Conservation (phyloP, 2,329 filamentous ascomycete species). For the Graphium sp. region DNA sequence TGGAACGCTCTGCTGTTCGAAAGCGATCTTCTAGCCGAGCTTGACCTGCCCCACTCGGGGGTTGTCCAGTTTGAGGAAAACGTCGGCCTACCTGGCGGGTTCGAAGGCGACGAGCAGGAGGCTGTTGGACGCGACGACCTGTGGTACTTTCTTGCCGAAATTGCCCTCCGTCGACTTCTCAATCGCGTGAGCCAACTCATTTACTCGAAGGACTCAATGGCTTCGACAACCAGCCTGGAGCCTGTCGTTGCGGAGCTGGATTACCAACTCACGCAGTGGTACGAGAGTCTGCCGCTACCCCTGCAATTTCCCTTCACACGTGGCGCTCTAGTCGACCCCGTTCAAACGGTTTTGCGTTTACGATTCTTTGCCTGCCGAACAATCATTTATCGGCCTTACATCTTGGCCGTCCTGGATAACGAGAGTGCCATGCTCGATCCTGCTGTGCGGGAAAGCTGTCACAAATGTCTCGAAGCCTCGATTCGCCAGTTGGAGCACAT, state of each 20-base stretch:
- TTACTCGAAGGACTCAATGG: constrained; percentile 56
- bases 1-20: constrained; percentile 75
- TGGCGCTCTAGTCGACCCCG: constrained; percentile 49
- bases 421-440: constrained; percentile 56
- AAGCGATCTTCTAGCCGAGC: constrained; percentile 61
- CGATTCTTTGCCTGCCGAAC: constrained; percentile 75
- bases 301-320: constrained; percentile 64
- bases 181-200: constrained; percentile 68
- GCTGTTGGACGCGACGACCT: constrained; percentile 57
- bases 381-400: constrained; percentile 74
- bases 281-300: constrained; percentile 57
- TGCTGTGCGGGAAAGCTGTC: constrained; percentile 59
- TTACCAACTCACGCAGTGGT: constrained; percentile 73
- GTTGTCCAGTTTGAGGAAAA: constrained; percentile 71
- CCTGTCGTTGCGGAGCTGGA: constrained; percentile 68
- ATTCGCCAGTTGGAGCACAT: constrained; percentile 68
- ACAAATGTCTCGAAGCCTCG: constrained; percentile 67
- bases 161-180: constrained; percentile 58
- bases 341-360: constrained; percentile 63
- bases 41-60: constrained; percentile 69
- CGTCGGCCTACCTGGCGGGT: constrained; percentile 62
- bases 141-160: constrained; percentile 77
- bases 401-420: constrained; percentile 63
- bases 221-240: constrained; percentile 56
- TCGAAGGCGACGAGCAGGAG: constrained; percentile 52